Base-by-base conservation (phyloP, 176 grass and related monocot genomes). In the Juncus inflexus region DNA sequence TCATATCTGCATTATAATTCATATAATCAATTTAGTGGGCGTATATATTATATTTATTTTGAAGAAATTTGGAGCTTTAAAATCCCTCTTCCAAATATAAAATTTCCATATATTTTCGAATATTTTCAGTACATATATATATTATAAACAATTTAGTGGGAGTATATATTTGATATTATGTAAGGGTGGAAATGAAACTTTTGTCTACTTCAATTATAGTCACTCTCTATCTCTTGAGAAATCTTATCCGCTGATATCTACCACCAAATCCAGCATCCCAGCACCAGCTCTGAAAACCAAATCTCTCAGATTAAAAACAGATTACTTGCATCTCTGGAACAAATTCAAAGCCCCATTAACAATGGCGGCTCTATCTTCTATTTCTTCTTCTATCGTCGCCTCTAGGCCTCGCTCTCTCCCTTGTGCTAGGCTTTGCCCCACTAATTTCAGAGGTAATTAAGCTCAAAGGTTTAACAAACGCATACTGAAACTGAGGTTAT, bases 201-300 rank as follows among this genome's bases (percentile, higher is more conserved):
- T 47, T 28, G 19, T 28, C 67, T 55, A 19, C 51, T 58, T 12
- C 15, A 43, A 11, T 58, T 15, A 2, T 42, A 13, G 37, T 13
- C 16, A 37, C 50, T 56, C 66, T 12, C 67, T 58, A 28, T 37
- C 13, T 43, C 4, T 47, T 9, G 9, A 13, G 39, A 71, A 71
- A 58, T 71, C 67, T 71, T 71, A 71, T 71, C 67, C 35, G 66
- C 66, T 69, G 50, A 69, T 69, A 49, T 69, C 2, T 3, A 41
- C 36, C 67, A 71, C 67, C 67, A 71, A 71, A 71, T 71, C 52
- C 5, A 28, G 38, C 38, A 56, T 58, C 3, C 53, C 52, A 9
- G 53, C 52, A 58, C 37, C 6, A 43, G 14, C 40, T 70, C 53
- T 37, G 1, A 12, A 2, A 58, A 42, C 7, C 11, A 58, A 7